These are phyloP conservation scores for Acanthamoeba healyi DNA, from an alignment of 208 protist species.

Conservation along the genomic window DNA sequence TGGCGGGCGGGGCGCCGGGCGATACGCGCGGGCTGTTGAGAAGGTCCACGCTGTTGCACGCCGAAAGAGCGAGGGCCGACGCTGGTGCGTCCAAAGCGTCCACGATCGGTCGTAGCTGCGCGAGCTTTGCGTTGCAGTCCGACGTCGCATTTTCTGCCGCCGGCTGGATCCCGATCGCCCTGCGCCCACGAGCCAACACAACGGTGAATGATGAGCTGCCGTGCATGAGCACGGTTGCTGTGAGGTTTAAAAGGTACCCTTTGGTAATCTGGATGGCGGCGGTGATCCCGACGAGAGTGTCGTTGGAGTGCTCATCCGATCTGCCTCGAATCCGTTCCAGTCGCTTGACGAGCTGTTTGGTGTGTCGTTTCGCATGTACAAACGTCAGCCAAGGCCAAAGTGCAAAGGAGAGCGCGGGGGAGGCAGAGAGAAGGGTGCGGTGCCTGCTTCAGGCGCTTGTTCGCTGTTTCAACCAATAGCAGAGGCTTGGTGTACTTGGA, in stretches of 20 bases:
- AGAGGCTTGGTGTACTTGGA: conserved; percentile 67
- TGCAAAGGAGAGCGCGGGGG: no score
- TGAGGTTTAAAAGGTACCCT: background rate
- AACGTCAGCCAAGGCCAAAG: no score
- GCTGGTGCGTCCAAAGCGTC: background rate
- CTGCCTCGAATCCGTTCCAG: conserved; percentile 18
- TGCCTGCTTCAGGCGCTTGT: conserved; percentile 62
- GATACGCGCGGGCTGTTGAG: conserved; percentile 27
- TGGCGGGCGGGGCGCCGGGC: background rate
- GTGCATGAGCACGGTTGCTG: background rate
- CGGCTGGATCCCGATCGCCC: conserved; percentile 1
- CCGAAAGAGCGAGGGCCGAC: background rate
- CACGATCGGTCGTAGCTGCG: background rate
- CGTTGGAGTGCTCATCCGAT: background rate
- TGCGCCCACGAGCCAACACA: background rate
- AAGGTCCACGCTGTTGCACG: background rate
- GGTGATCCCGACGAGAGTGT: background rate
- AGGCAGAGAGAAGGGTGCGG: background rate
- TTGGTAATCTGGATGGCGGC: conserved; percentile 26
- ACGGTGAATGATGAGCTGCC: no score
- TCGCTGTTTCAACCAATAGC: conserved; percentile 19
- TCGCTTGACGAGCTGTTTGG: conserved; percentile 18
- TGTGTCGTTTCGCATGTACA: no score
- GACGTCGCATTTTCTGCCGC: conserved; percentile 18
- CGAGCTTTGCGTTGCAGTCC: conserved; percentile 21